Evolutionary conservation across 495 filamentous ascomycete genomes (phyloP).

Genomic region (Talaromyces adpressus): DNA sequence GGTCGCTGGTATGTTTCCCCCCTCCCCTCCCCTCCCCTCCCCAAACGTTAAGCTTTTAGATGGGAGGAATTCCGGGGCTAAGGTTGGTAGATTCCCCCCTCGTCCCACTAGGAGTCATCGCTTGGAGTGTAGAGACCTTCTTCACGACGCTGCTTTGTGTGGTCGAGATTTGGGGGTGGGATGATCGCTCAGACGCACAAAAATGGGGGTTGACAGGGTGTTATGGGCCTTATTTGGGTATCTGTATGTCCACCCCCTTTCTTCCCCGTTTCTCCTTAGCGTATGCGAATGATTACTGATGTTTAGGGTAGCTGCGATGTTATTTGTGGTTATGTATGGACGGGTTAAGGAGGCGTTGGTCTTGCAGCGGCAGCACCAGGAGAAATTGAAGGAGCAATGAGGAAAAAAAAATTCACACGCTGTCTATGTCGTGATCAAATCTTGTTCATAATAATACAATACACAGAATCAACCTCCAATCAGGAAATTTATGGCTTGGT

Average conservation of each 20-base stretch:
- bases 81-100: slow-evolving; percentile 44
- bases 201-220: slow-evolving; percentile 53
- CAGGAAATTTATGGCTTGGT: slow-evolving; percentile 77
- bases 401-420: no score
- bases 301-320: slow-evolving; percentile 38
- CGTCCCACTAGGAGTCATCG: slow-evolving; percentile 57
- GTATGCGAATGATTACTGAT: not conserved
- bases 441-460: slow-evolving; percentile 8
- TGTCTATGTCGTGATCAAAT: slow-evolving; percentile 2
- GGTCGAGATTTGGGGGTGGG: slow-evolving; percentile 49
- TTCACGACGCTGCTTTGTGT: slow-evolving; percentile 70
- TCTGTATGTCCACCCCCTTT: slow-evolving; percentile 69
- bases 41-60: no score
- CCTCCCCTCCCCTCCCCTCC: not conserved
- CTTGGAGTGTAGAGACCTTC: slow-evolving; percentile 61
- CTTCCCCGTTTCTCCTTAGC: not conserved
- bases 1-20: slow-evolving; percentile 36
- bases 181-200: slow-evolving; percentile 45
- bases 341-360: slow-evolving; percentile 31
- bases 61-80: not conserved
- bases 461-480: slow-evolving; percentile 37
- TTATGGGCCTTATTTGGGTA: slow-evolving; percentile 64
- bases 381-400: not conserved
- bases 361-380: slow-evolving; percentile 14
- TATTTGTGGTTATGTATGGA: slow-evolving; percentile 48